Conservation (phyloP, 2,329 filamentous ascomycete species). For the Ramularia endophylla region DNA sequence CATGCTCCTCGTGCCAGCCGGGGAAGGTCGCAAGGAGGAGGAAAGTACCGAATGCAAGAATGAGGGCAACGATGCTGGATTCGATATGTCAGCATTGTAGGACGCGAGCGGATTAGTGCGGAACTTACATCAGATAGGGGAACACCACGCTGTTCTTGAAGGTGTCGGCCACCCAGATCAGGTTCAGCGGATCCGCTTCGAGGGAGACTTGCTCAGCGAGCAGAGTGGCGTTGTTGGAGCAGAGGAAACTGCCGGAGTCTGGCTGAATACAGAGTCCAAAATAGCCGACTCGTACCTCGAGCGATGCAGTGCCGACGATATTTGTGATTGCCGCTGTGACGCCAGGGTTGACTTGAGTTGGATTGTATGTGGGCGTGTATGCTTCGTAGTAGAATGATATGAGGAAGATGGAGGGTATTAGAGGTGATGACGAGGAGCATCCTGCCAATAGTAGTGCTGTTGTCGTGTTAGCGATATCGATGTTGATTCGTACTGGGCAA, state of each 20-base stretch:
- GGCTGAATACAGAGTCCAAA: slow-evolving; percentile 96
- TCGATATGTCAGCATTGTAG: slow-evolving; percentile 8
- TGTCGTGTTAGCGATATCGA: slow-evolving; percentile 7
- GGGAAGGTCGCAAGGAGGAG: slow-evolving; percentile 94
- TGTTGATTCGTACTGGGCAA: background rate
- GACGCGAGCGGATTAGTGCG: background rate
- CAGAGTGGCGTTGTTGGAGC: slow-evolving; percentile 93
- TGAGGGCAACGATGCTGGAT: slow-evolving; percentile 87
- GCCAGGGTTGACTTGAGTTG: slow-evolving; percentile 84
- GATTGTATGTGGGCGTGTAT: slow-evolving; percentile 75
- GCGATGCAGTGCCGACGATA: slow-evolving; percentile 75
- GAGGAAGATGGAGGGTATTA: slow-evolving; percentile 94
- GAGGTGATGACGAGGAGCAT: slow-evolving; percentile 91
- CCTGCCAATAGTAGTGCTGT: slow-evolving; percentile 85
- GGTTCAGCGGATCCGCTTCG: slow-evolving; percentile 90
- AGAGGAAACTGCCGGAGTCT: slow-evolving; percentile 81
- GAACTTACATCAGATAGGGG: slow-evolving; percentile 79
- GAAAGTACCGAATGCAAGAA: slow-evolving; percentile 95
- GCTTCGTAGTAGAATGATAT: slow-evolving; percentile 95
- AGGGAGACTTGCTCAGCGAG: slow-evolving; percentile 83
- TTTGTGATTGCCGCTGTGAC: slow-evolving; percentile 80
- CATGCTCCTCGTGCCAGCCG: slow-evolving; percentile 90
- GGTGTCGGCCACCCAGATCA: slow-evolving; percentile 94
- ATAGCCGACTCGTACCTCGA: slow-evolving; percentile 92
- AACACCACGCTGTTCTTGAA: slow-evolving; percentile 99